Percentiles rank a stretch among this genome's conserved stretches.
Conservation (phyloP, 179 eudicot species). For the Actinidia arguta region DNA sequence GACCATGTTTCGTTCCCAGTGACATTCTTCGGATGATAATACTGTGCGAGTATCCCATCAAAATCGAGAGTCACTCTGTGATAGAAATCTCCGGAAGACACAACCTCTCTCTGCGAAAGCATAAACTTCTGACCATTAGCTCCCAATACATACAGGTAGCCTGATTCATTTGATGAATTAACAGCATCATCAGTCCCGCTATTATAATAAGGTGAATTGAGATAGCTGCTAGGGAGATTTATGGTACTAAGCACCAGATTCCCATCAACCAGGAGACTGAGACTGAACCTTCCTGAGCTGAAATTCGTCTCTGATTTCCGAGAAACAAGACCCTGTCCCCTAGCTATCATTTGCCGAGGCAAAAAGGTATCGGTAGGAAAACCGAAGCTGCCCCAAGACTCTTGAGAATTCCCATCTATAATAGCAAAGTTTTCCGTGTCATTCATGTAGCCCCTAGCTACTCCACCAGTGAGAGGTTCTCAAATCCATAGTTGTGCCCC, state of each 20-base stretch:
- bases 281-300: slow-evolving; percentile 9
- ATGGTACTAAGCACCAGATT: slow-evolving; percentile 14
- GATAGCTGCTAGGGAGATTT: neutral
- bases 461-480: neutral
- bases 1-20: slow-evolving; percentile 22
- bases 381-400: slow-evolving; percentile 23
- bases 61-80: slow-evolving; percentile 38
- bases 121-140: slow-evolving; percentile 18
- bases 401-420: slow-evolving; percentile 16
- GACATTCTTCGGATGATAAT: slow-evolving; percentile 28
- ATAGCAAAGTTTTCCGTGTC: slow-evolving; percentile 50
- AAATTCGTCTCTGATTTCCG: neutral
- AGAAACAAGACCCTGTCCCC: neutral
- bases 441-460: slow-evolving; percentile 2
- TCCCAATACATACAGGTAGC: slow-evolving; percentile 30
- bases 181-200: slow-evolving; percentile 19
- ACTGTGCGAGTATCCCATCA: slow-evolving; percentile 42
- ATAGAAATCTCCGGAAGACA: slow-evolving; percentile 25
- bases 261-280: neutral
- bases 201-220: slow-evolving; percentile 23
- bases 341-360: slow-evolving; percentile 10
- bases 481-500: neutral
- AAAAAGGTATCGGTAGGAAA: slow-evolving; percentile 24
- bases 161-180: slow-evolving; percentile 22
- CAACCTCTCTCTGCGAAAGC: slow-evolving; percentile 17